Evolutionary conservation across 176 grass and related monocot species (phyloP).

Genomic region (Rhynchospora tenuis): DNA sequence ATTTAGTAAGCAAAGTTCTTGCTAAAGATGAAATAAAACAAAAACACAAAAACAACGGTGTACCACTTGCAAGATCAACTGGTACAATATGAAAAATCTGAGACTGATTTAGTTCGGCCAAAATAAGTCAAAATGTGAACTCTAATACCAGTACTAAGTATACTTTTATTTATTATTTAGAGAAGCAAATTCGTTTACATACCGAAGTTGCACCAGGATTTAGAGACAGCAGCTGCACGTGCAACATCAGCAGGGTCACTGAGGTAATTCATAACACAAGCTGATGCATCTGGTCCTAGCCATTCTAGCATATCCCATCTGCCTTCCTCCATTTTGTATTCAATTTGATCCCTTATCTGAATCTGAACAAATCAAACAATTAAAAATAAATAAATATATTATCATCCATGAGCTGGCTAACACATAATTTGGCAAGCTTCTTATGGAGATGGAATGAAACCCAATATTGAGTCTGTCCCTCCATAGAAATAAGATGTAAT

Average conservation of each 20-base stretch:
- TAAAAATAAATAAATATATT: background rate
- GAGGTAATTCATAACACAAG: constrained; percentile 39
- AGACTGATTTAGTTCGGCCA: background rate
- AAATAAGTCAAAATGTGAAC: background rate
- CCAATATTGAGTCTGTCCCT: background rate
- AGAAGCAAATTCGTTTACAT: background rate
- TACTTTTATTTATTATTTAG: background rate
- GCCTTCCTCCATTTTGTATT: constrained; percentile 9
- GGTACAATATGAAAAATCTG: background rate
- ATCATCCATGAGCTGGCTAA: background rate
- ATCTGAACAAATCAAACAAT: constrained; percentile 1
- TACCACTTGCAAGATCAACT: background rate
- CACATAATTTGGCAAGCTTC: background rate
- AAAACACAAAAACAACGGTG: background rate
- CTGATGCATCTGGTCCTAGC: constrained; percentile 48
- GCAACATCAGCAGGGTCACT: constrained; percentile 52
- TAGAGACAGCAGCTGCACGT: constrained; percentile 49
- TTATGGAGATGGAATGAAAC: background rate
- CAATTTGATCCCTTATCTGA: background rate
- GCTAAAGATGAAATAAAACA: background rate
- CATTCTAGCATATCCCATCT: constrained; percentile 49
- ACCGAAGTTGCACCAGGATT: constrained; percentile 83
- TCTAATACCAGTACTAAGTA: background rate
- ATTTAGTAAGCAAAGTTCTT: background rate
- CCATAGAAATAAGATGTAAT: background rate